Evolutionary conservation across 768 basidiomycete genomes (phyloP).

Genomic region (Lentinula guzmanii): DNA sequence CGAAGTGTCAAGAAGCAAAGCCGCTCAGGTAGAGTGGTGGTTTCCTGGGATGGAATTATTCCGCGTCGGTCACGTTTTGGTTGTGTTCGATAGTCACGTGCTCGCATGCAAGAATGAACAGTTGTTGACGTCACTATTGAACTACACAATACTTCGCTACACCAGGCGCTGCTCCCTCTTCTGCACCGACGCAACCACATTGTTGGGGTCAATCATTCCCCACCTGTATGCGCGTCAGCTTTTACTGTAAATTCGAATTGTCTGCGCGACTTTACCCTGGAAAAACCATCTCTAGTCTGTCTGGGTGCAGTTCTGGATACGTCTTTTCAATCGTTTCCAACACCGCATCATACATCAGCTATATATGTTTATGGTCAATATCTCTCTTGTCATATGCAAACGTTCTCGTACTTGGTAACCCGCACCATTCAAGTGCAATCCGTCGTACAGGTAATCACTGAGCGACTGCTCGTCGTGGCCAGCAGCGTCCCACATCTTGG

Average conservation of each 20-base stretch:
- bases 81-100: neutral
- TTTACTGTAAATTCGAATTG: neutral
- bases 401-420: conserved; percentile 62
- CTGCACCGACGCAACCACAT: neutral
- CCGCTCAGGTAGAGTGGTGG: neutral
- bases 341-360: conserved; percentile 67
- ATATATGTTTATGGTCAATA: neutral
- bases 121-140: neutral
- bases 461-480: conserved; percentile 52
- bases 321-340: conserved; percentile 46
- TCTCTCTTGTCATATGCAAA: neutral
- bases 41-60: neutral
- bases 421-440: conserved; percentile 70
- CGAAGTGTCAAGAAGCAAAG: neutral
- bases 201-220: conserved; percentile 26
- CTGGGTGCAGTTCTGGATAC: conserved; percentile 67
- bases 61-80: neutral
- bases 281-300: conserved; percentile 54
- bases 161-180: neutral
- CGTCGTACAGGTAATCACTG: conserved; percentile 57
- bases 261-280: conserved; percentile 41
- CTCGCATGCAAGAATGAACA: neutral
- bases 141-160: neutral
- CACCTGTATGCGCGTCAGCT: conserved; percentile 23
- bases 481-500: conserved; percentile 65